Evolutionary conservation across 768 basidiomycete species (phyloP), one percentile per base, ranked within the genome.

Genomic region (Trametes cinnabarina): DNA sequence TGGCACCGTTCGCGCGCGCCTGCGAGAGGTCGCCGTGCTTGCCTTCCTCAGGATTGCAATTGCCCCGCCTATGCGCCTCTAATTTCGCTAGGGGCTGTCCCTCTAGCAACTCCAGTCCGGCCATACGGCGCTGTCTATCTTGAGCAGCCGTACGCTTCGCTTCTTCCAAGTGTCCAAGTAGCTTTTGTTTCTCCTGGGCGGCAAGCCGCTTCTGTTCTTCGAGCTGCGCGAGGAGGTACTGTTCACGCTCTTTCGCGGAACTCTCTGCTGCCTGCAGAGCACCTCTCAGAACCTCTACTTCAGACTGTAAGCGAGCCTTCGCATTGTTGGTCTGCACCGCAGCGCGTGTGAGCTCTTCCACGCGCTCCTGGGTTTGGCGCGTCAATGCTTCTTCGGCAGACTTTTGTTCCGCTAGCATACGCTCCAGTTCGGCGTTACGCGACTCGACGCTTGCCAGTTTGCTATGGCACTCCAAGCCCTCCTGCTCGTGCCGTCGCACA

Each of bases 151-250:
- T 12, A 26, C 47, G 50, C 19, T 57, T 48, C 44, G 46, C 35
- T 12, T 57, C 51, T 28, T 43, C 14, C 19, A 61, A 22, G 19
- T 44, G 43, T 23, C 20, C 32, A 20, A 55, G 40, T 0, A 55
- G 59, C n/a, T 44, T 43, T 7, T 40, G n/a, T 17, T 46, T 55
- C 34, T 55, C 53, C 14, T 39, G 32, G 9, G 34, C 22, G 17
- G 49, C 49, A 9, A 14, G 6, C 3, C 49, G 59, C 42, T 51
- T 39, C 35, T 39, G 35, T 28, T 44, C 34, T 25, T 40, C 48
- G 12, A 60, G 34, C 60, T 55, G 22, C 59, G 51, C 47, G 22
- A 44, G 3, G 42, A 57, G 30, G 34, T 42, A n/a, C 44, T 56
- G 43, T 30, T 51, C 22, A n/a, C 52, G 52, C 22, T 23, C 37